Percentiles rank a stretch among this genome's conserved stretches.
These are phyloP conservation scores for Salix arbutifolia DNA, from an alignment of 345 rosid species.

Conservation along the genomic window DNA sequence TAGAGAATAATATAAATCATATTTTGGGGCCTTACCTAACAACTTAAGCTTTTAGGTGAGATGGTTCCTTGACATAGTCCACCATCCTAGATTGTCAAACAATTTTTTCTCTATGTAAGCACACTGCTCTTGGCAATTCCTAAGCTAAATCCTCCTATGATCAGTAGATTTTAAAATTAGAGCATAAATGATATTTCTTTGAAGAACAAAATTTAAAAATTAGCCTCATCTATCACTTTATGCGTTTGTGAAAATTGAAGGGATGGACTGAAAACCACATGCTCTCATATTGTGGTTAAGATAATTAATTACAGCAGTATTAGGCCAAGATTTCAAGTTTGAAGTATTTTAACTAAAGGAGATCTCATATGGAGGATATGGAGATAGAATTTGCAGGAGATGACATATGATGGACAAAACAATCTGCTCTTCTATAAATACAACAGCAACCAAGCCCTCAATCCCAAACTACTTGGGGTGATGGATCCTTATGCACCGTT, in stretches of 20 bases:
- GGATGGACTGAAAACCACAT: not conserved
- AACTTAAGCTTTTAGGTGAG: too few species aligned
- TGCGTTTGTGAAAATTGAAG: not conserved
- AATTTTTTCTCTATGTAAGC: not conserved
- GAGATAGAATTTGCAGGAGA: not conserved
- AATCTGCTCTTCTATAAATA: not conserved
- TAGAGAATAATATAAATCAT: too few species aligned
- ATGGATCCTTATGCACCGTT: not conserved
- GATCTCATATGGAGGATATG: not conserved
- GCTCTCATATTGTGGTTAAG: not conserved
- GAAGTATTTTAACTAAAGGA: not conserved
- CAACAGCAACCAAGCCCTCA: not conserved
- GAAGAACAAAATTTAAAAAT: not conserved
- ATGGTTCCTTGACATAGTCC: too few species aligned
- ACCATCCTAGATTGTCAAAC: not conserved
- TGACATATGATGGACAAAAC: not conserved
- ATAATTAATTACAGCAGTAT: not conserved
- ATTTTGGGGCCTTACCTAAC: too few species aligned
- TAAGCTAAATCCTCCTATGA: not conserved
- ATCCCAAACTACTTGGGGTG: not conserved
- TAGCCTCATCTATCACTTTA: not conserved
- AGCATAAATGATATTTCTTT: not conserved
- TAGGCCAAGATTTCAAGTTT: not conserved
- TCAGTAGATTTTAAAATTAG: not conserved
- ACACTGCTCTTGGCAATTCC: not conserved